Evolutionary conservation across 169 alveolate species (phyloP), one percentile per base, ranked within the genome.

Genomic region (Cyclospora cayetanensis): DNA sequence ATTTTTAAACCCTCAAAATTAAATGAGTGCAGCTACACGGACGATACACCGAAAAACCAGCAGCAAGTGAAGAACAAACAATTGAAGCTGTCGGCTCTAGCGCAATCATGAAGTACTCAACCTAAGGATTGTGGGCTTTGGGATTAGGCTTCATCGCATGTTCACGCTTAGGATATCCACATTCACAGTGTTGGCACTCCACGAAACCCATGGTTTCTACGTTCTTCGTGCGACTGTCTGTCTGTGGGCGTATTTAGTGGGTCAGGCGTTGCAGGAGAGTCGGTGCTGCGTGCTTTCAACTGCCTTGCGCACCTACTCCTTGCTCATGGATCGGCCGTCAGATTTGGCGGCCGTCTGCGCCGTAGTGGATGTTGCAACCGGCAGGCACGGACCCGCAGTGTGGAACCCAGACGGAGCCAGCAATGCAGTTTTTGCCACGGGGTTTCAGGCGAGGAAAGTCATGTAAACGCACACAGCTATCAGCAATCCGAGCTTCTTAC

Each of bases 331-430:
- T 41, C 27, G 80, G 27, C 79, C 46, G 11, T 12, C 2, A 7
- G 92, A 88, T 22, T 25, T 72, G 60, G 80, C 83, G 7, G 92
- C 83, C n/a, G 46, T 88, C n/a, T 88, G 80, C 66, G 92, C 92
- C 3, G 88, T 72, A 3, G 92, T 88, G 5, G 92, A 88, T 42
- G 70, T 88, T 5, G 35, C 50, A 3, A 88, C 83, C 29, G 92
- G 92, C 41, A 52, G 66, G 39, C 92, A 88, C 35, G 92, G 92
- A 43, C 92, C 92, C 3, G 88, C 92, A n/a, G 92, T 88, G 22
- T 88, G 92, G 92, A 35, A 35, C 29, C 2, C 87, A 7, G 87
- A 68, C n/a, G 87, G 87, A 2, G 41, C n/a, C 70, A 77, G 63
- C 27, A 68, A 43, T 43, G 65, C 87, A 52, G 87, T 77, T 29